Conservation (phyloP, 495 filamentous ascomycete species). For the Penicillium coprophilum region DNA sequence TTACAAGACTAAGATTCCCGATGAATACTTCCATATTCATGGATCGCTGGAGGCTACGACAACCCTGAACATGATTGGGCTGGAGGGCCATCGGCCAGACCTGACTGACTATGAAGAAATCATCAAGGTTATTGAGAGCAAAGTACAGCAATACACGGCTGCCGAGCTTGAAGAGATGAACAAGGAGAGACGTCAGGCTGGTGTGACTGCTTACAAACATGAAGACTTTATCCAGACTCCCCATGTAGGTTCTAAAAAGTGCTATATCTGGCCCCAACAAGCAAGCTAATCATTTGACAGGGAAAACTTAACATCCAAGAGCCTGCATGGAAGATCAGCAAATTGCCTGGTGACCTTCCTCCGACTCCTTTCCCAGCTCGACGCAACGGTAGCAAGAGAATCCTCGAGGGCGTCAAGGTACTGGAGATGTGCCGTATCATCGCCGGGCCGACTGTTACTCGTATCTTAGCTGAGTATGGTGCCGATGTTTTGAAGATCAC, state of each 20-base stretch:
- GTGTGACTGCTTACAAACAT: constrained; percentile 63
- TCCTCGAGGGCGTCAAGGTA: constrained; percentile 47
- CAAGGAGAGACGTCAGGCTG: constrained; percentile 60
- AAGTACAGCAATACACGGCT: constrained; percentile 62
- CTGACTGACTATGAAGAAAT: constrained; percentile 65
- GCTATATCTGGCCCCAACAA: constrained; percentile 9
- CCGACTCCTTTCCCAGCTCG: constrained; percentile 53
- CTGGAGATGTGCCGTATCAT: constrained; percentile 68
- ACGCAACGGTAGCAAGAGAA: constrained; percentile 28
- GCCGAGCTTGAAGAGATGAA: constrained; percentile 67
- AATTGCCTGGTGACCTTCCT: constrained; percentile 47
- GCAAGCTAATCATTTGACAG: constrained; percentile 27
- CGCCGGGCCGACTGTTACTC: constrained; percentile 61
- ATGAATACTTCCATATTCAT: constrained; percentile 75
- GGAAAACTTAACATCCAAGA: constrained; percentile 48
- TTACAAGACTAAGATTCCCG: constrained; percentile 64
- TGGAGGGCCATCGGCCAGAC: constrained; percentile 61
- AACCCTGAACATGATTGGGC: constrained; percentile 69
- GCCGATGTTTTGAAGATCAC: constrained; percentile 71
- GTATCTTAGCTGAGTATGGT: constrained; percentile 66
- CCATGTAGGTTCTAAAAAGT: constrained; percentile 47
- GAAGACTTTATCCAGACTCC: constrained; percentile 62
- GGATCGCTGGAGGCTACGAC: constrained; percentile 70
- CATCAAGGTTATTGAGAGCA: constrained; percentile 64
- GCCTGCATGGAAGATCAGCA: constrained; percentile 55